These are phyloP conservation scores for Gracilaria domingensis DNA, from an alignment of 23 red algal species.

Conservation along the genomic window DNA sequence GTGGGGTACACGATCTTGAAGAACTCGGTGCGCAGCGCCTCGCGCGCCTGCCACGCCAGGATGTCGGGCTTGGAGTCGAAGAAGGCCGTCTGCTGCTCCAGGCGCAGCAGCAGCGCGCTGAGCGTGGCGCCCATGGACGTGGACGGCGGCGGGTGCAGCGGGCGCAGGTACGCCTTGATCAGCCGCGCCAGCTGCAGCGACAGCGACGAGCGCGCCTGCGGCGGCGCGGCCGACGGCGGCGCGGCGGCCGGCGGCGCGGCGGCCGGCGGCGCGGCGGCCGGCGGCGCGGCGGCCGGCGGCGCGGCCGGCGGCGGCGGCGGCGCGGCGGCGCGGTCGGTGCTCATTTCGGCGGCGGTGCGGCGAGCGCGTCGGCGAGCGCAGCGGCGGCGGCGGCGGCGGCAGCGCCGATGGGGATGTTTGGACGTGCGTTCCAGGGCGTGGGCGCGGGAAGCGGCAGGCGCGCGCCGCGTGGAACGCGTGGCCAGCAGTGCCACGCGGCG, in stretches of 20 bases:
- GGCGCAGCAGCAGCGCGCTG: slow-evolving; percentile 12
- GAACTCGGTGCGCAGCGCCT: slow-evolving; percentile 66
- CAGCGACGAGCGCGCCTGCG: slow-evolving; percentile 31
- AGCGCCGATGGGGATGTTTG: too few species aligned
- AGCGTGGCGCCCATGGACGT: slow-evolving; percentile 56
- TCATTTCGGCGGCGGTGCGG: not conserved
- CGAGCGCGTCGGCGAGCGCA: not conserved
- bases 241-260: not conserved
- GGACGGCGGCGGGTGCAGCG: slow-evolving; percentile 14
- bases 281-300: not conserved
- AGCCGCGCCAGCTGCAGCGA: slow-evolving; percentile 46
- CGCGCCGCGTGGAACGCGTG: too few species aligned
- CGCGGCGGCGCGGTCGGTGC: not conserved
- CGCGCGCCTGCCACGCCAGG: slow-evolving; percentile 59
- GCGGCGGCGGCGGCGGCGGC: not conserved
- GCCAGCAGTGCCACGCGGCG: too few species aligned
- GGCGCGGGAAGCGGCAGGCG: too few species aligned
- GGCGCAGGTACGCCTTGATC: slow-evolving; percentile 36
- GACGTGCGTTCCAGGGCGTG: too few species aligned
- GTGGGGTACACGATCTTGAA: slow-evolving; percentile 66
- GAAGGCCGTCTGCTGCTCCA: slow-evolving; percentile 44
- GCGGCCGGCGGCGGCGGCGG: not conserved
- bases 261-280: not conserved
- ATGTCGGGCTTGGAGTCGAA: slow-evolving; percentile 48
- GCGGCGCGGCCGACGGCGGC: not conserved